Percentiles rank a stretch among this genome's conserved stretches.
Conservation (phyloP, 129 eudicot genomes). For the Helianthus tuberosus region DNA sequence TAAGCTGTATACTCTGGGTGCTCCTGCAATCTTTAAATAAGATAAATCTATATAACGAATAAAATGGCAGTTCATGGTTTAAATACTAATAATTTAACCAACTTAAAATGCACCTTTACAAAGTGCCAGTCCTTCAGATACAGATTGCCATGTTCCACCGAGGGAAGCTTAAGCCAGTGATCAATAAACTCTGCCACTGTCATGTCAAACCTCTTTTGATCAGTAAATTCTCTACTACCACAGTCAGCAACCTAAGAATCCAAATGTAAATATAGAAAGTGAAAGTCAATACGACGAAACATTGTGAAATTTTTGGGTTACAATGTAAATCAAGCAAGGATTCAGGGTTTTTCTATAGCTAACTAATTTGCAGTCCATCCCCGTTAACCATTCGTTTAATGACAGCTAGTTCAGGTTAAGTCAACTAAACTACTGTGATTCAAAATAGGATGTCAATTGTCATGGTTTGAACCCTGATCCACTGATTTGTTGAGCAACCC, state of each 20-base stretch:
- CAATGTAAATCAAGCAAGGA: background rate
- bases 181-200: conserved; percentile 74
- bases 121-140: conserved; percentile 98
- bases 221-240: conserved; percentile 69
- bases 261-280: background rate
- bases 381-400: background rate
- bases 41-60: conserved; percentile 7
- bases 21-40: conserved; percentile 58
- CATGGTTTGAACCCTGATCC: background rate
- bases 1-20: conserved; percentile 90
- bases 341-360: background rate
- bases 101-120: conserved; percentile 73
- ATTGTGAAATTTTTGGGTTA: background rate
- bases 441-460: background rate
- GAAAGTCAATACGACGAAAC: background rate
- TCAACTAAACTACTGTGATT: background rate
- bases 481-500: background rate
- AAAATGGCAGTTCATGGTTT: conserved; percentile 12
- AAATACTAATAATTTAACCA: background rate
- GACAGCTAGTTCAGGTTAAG: too few species aligned
- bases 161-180: conserved; percentile 47
- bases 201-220: conserved; percentile 76
- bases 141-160: conserved; percentile 31
- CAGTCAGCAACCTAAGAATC: conserved; percentile 84
- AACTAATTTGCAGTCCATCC: background rate